These are phyloP conservation scores for Mrakia blollopis DNA, from an alignment of 768 basidiomycete species.

Conservation along the genomic window DNA sequence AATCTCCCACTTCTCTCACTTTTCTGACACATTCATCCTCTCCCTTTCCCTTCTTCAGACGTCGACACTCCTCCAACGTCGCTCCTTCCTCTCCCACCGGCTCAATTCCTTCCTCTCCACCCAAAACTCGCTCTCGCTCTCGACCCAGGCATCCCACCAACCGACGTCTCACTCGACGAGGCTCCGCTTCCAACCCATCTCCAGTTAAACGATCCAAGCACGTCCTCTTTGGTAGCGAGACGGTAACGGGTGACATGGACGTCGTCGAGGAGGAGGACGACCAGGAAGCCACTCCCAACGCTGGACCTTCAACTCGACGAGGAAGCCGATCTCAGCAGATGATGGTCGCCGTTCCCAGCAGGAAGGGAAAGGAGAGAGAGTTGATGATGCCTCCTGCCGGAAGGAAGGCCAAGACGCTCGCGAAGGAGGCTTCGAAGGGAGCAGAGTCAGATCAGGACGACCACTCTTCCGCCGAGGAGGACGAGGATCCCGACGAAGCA, in stretches of 20 bases:
- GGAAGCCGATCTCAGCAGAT: neutral
- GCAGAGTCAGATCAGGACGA: slow-evolving; percentile 14
- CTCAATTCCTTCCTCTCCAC: neutral
- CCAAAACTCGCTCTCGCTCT: neutral
- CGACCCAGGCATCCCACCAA: neutral
- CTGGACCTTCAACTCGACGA: neutral
- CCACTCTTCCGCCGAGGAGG: slow-evolving; percentile 16
- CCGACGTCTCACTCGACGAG: slow-evolving; percentile 9
- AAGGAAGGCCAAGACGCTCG: slow-evolving; percentile 21
- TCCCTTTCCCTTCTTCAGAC: neutral
- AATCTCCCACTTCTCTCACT: neutral
- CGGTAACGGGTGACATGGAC: neutral
- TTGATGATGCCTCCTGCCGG: neutral
- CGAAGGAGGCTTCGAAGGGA: slow-evolving; percentile 5
- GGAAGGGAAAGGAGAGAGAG: slow-evolving; percentile 9
- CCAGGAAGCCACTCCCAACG: neutral
- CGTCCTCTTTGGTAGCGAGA: neutral
- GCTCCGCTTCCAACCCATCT: neutral
- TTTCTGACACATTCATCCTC: neutral
- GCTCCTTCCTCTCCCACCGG: neutral
- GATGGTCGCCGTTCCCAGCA: neutral
- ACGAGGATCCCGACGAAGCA: neutral
- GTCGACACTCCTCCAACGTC: slow-evolving; percentile 21
- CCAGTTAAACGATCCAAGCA: slow-evolving; percentile 13
- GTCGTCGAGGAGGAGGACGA: slow-evolving; percentile 8